Evolutionary conservation across 129 eudicot species (phyloP).

Genomic region (Chrysanthemum lavandulifolium): DNA sequence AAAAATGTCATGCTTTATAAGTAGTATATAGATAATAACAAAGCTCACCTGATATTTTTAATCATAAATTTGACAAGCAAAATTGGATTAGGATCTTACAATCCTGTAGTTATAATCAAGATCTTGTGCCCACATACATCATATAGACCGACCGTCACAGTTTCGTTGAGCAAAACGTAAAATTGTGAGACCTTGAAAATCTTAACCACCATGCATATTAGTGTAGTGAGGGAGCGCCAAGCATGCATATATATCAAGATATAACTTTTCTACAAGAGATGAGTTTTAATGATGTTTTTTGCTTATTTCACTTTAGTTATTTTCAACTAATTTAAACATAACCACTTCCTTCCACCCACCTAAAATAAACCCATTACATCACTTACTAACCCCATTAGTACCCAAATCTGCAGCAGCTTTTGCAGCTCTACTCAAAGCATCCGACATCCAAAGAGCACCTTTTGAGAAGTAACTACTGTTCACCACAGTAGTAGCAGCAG

Average conservation of each 20-base stretch:
- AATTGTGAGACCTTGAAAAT: no score
- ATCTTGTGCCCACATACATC: no score
- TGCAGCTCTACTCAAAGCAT: constrained; percentile 68
- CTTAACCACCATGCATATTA: no score
- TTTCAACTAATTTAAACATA: not conserved
- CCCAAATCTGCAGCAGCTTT: constrained; percentile 87
- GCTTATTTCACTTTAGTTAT: not conserved
- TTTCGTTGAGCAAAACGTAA: no score
- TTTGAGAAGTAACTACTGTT: constrained; percentile 82
- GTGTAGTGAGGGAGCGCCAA: not conserved
- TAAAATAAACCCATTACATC: constrained; percentile 6
- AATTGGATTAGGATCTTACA: no score
- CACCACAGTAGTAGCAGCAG: constrained; percentile 84
- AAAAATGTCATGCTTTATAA: no score
- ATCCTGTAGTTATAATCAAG: no score
- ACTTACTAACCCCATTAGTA: constrained; percentile 40
- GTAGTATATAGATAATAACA: no score
- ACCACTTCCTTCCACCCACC: not conserved
- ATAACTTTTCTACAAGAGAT: not conserved
- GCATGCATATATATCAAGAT: constrained; percentile 1
- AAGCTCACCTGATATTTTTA: no score
- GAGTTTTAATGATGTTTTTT: not conserved
- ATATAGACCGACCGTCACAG: no score
- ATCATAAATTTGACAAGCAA: no score
- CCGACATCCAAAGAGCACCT: constrained; percentile 97